phyloP scores from a whole-genome alignment of 1,284 basidiomycete species.

The Xanthoconium separans region DNA sequence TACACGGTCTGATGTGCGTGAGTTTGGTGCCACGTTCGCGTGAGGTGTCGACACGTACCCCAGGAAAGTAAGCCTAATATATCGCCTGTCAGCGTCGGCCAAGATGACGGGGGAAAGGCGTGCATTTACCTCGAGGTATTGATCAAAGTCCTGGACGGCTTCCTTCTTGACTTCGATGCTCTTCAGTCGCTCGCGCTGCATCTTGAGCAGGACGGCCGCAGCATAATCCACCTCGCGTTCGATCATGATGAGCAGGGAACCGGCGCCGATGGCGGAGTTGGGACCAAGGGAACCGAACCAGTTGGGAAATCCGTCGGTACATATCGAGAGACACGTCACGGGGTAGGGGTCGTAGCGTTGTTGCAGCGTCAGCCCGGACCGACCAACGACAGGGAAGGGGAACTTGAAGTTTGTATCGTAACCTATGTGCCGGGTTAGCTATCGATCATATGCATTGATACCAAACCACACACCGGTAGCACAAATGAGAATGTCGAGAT shows the following conservation, averaged over 20 bases:
- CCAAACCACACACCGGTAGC: slow-evolving; percentile 44
- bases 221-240: slow-evolving; percentile 59
- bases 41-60: slow-evolving; percentile 26
- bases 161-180: slow-evolving; percentile 57
- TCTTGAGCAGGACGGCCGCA: slow-evolving; percentile 50
- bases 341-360: slow-evolving; percentile 55
- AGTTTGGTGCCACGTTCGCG: not conserved
- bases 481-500: slow-evolving; percentile 59
- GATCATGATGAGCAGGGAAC: slow-evolving; percentile 44
- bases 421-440: slow-evolving; percentile 26
- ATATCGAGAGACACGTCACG: slow-evolving; percentile 51
- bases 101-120: not conserved
- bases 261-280: slow-evolving; percentile 37
- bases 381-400: slow-evolving; percentile 53
- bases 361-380: slow-evolving; percentile 45
- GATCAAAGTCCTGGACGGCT: slow-evolving; percentile 60
- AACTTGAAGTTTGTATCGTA: slow-evolving; percentile 54
- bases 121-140: slow-evolving; percentile 45
- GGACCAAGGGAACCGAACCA: slow-evolving; percentile 58
- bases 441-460: not conserved
- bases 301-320: slow-evolving; percentile 62
- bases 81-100: slow-evolving; percentile 4
- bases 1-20: slow-evolving; percentile 50
- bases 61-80: slow-evolving; percentile 50
- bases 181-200: slow-evolving; percentile 59